These are phyloP conservation scores for Aspergillus carbonarius DNA, from an alignment of 2,329 filamentous ascomycete genomes.

Conservation along the genomic window DNA sequence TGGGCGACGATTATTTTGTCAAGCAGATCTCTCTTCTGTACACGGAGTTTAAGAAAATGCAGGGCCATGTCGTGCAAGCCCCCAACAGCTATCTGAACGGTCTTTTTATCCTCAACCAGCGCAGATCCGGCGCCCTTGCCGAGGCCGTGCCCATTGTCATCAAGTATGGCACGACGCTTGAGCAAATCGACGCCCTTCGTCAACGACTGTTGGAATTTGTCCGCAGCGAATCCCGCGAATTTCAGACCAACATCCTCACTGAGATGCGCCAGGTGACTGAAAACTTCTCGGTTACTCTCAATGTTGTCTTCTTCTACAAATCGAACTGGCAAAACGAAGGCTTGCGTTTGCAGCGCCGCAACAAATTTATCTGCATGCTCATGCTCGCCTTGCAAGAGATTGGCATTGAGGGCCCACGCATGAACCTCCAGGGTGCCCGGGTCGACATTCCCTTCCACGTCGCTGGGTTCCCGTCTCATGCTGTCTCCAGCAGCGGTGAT, in stretches of 20 bases:
- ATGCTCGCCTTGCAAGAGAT: conserved; percentile 82
- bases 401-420: conserved; percentile 79
- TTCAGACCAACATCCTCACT: conserved; percentile 79
- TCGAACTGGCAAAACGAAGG: conserved; percentile 95
- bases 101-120: conserved; percentile 92
- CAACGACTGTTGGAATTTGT: conserved; percentile 81
- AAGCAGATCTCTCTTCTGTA: conserved; percentile 91
- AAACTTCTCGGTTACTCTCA: conserved; percentile 81
- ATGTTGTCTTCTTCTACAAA: conserved; percentile 97
- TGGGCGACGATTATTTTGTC: conserved; percentile 92
- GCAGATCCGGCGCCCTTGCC: conserved; percentile 81
- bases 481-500: conserved; percentile 46
- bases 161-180: conserved; percentile 81
- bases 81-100: conserved; percentile 92
- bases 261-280: conserved; percentile 78
- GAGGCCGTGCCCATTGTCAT: conserved; percentile 82
- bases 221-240: conserved; percentile 81
- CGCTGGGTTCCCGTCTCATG: conserved; percentile 49
- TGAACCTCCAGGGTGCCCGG: conserved; percentile 68
- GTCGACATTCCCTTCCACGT: conserved; percentile 67
- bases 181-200: conserved; percentile 80
- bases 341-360: conserved; percentile 82
- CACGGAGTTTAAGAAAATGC: conserved; percentile 98
- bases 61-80: conserved; percentile 92
- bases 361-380: conserved; percentile 90